Evolutionary conservation across 2,329 filamentous ascomycete species (phyloP).

Genomic region (Dryadomyces quercivorus): DNA sequence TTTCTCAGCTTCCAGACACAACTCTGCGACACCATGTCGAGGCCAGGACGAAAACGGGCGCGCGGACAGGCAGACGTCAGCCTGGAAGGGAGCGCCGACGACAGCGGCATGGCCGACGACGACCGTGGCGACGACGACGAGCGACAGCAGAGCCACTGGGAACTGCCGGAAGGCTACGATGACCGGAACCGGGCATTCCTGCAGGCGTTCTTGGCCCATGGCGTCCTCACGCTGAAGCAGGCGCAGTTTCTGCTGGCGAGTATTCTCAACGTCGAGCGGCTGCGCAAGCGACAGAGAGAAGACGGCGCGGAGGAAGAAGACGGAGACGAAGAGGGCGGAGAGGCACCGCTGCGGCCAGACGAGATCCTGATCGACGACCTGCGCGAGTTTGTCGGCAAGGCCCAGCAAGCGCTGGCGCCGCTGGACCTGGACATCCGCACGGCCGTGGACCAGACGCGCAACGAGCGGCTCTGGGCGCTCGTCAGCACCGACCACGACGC

Average conservation of each 20-base stretch:
- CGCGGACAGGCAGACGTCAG: not conserved
- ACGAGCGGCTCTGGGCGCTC: slow-evolving; percentile 61
- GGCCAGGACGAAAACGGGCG: slow-evolving; percentile 5
- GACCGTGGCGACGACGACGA: not conserved
- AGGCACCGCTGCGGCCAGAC: slow-evolving; percentile 23
- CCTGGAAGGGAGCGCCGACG: not conserved
- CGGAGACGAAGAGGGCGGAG: slow-evolving; percentile 16
- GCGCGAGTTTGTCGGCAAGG: slow-evolving; percentile 52
- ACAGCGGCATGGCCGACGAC: not conserved
- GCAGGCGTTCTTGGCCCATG: slow-evolving; percentile 72
- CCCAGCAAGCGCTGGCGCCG: slow-evolving; percentile 60
- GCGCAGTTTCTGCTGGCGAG: slow-evolving; percentile 62
- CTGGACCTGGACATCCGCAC: slow-evolving; percentile 84
- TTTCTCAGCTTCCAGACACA: not conserved
- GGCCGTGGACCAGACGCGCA: slow-evolving; percentile 49
- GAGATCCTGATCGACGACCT: slow-evolving; percentile 61
- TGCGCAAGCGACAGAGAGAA: slow-evolving; percentile 41
- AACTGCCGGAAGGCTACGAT: slow-evolving; percentile 25
- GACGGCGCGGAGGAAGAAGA: slow-evolving; percentile 40
- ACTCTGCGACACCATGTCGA: slow-evolving; percentile 2
- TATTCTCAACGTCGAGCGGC: slow-evolving; percentile 46
- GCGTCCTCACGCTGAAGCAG: slow-evolving; percentile 64
- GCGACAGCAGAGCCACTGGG: slow-evolving; percentile 1
- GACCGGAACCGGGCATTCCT: slow-evolving; percentile 78
- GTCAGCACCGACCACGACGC: slow-evolving; percentile 82